Evolutionary conservation across 2,329 filamentous ascomycete genomes (phyloP).

Genomic region (Lachnellula willkommii): DNA sequence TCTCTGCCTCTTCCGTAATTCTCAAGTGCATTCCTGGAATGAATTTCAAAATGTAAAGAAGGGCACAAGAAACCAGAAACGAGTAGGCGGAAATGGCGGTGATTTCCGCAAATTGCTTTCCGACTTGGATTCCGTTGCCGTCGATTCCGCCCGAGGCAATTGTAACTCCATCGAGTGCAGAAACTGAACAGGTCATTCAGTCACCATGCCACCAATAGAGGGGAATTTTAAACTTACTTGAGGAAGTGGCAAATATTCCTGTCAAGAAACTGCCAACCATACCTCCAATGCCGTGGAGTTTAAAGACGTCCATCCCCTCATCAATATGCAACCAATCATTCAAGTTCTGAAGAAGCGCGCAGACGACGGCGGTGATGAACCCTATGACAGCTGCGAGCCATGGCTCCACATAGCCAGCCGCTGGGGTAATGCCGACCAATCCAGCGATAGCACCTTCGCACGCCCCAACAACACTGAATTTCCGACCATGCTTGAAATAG

Average conservation of each 20-base stretch:
- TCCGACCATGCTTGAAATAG: slow-evolving; percentile 41
- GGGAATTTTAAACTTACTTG: slow-evolving; percentile 14
- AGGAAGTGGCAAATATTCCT: slow-evolving; percentile 48
- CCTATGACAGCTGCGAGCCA: slow-evolving; percentile 49
- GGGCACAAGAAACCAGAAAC: slow-evolving; percentile 46
- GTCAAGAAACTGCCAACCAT: slow-evolving; percentile 52
- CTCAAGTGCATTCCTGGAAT: slow-evolving; percentile 53
- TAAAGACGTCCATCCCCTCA: slow-evolving; percentile 55
- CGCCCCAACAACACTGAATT: slow-evolving; percentile 48
- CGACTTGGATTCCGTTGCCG: slow-evolving; percentile 49
- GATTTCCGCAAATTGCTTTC: slow-evolving; percentile 53
- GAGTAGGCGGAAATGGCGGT: slow-evolving; percentile 50
- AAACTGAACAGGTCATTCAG: slow-evolving; percentile 34
- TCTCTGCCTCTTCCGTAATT: slow-evolving; percentile 50
- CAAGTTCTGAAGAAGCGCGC: slow-evolving; percentile 42
- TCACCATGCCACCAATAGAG: neutral
- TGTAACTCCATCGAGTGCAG: slow-evolving; percentile 47
- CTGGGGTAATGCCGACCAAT: slow-evolving; percentile 54
- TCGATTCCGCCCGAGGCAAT: slow-evolving; percentile 42
- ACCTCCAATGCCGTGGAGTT: slow-evolving; percentile 55
- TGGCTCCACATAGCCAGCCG: slow-evolving; percentile 50
- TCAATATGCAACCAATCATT: slow-evolving; percentile 51
- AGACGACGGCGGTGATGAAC: slow-evolving; percentile 43
- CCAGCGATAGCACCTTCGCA: slow-evolving; percentile 51
- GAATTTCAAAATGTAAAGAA: slow-evolving; percentile 51